Percentiles rank a stretch among this genome's conserved stretches.
These are phyloP conservation scores for Xylaria scruposa DNA, from an alignment of 495 filamentous ascomycete genomes.

Conservation along the genomic window DNA sequence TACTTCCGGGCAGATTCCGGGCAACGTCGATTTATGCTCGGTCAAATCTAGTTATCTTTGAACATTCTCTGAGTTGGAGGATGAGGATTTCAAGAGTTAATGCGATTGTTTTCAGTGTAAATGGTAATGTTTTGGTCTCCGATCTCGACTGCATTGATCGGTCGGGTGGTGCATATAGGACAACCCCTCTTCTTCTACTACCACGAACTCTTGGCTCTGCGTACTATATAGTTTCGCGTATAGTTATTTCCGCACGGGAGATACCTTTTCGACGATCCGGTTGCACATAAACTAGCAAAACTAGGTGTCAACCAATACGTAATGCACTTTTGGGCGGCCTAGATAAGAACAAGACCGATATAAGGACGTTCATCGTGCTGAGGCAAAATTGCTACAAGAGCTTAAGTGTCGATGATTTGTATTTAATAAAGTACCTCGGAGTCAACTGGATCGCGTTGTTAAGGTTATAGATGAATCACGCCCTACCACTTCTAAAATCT, in stretches of 20 bases:
- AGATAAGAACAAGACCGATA: background rate
- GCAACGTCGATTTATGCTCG: background rate
- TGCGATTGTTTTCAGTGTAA: background rate
- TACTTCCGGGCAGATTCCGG: too few species aligned
- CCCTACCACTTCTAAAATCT: background rate
- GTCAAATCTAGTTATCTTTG: background rate
- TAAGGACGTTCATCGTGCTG: background rate
- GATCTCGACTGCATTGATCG: background rate
- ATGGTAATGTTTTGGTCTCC: background rate
- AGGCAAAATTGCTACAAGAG: too few species aligned
- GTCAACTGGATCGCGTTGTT: background rate
- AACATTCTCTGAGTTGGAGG: background rate
- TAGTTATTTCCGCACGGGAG: background rate
- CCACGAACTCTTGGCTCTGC: background rate
- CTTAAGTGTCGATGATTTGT: too few species aligned
- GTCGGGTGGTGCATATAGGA: background rate
- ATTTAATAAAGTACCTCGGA: background rate
- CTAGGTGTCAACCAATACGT: background rate
- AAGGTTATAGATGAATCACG: background rate
- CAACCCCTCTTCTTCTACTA: background rate
- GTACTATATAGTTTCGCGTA: background rate
- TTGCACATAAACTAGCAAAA: background rate
- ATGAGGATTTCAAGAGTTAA: background rate
- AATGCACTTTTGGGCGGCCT: background rate
- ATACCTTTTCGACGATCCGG: background rate